Conservation (phyloP, 2,329 filamentous ascomycete genomes). For the Botrytis aclada region DNA sequence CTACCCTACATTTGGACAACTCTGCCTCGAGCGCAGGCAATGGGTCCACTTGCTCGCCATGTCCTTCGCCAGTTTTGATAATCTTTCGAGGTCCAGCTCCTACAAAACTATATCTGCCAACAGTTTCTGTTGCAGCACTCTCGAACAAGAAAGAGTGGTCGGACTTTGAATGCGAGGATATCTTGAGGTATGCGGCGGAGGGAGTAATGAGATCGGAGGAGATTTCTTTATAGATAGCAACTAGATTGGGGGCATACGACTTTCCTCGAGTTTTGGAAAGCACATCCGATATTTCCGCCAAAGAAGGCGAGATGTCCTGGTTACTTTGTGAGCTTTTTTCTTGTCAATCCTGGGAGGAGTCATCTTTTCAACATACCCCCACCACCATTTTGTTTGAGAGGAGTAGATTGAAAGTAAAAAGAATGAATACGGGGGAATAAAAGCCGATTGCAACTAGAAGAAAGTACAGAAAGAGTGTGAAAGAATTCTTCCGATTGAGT, state of each 20-base stretch:
- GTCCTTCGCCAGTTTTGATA: slow-evolving; percentile 80
- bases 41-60: slow-evolving; percentile 81
- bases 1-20: slow-evolving; percentile 73
- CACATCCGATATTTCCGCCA: slow-evolving; percentile 57
- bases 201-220: slow-evolving; percentile 92
- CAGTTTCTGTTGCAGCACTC: slow-evolving; percentile 88
- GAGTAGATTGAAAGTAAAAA: not conserved
- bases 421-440: not conserved
- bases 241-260: slow-evolving; percentile 64
- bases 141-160: slow-evolving; percentile 93
- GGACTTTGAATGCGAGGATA: slow-evolving; percentile 70
- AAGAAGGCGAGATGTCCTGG: slow-evolving; percentile 54
- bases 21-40: slow-evolving; percentile 79
- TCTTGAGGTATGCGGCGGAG: slow-evolving; percentile 90
- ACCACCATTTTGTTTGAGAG: slow-evolving; percentile 28
- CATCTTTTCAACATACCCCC: slow-evolving; percentile 30
- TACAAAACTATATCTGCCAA: slow-evolving; percentile 94
- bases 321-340: slow-evolving; percentile 29
- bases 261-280: slow-evolving; percentile 50
- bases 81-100: slow-evolving; percentile 78
- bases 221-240: slow-evolving; percentile 80
- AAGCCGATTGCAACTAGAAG: not conserved
- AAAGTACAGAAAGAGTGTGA: not conserved
- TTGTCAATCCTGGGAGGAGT: slow-evolving; percentile 21
- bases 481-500: not conserved